Evolutionary conservation across 2,329 filamentous ascomycete genomes (phyloP).

Genomic region (Penicillium sp.): DNA sequence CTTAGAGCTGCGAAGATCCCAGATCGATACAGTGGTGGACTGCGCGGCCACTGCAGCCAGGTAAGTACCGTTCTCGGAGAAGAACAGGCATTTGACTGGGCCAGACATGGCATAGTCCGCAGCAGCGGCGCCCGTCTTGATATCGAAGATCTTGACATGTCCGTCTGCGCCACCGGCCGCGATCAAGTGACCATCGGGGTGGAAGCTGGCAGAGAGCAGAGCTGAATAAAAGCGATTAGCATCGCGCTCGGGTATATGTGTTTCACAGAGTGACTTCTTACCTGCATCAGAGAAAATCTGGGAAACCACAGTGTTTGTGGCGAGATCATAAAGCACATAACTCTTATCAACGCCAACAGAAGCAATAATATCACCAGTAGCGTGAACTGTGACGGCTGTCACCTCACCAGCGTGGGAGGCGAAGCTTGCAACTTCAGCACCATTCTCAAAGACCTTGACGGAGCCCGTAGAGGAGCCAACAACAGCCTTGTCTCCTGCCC

Average conservation of each 20-base stretch:
- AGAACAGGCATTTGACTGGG: constrained; percentile 72
- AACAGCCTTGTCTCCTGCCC: constrained; percentile 64
- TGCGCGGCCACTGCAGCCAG: constrained; percentile 78
- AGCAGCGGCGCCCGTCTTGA: constrained; percentile 73
- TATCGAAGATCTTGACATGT: constrained; percentile 85
- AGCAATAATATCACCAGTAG: constrained; percentile 76
- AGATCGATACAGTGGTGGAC: constrained; percentile 77
- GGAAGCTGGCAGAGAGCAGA: constrained; percentile 77
- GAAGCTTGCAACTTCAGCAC: constrained; percentile 67
- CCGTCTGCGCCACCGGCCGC: constrained; percentile 78
- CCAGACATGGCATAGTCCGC: constrained; percentile 67
- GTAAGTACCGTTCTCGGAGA: constrained; percentile 97
- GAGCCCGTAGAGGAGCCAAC: constrained; percentile 73
- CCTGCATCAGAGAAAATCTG: constrained; percentile 78
- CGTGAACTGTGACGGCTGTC: constrained; percentile 76
- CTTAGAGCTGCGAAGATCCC: constrained; percentile 85
- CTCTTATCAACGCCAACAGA: constrained; percentile 91
- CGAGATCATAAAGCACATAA: constrained; percentile 83
- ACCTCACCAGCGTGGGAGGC: constrained; percentile 80
- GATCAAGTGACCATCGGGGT: constrained; percentile 94
- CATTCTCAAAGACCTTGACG: constrained; percentile 77
- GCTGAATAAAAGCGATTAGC: constrained; percentile 49
- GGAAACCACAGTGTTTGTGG: constrained; percentile 65
- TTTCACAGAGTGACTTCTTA: constrained; percentile 48
- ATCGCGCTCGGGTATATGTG: background rate